Base-by-base conservation (phyloP, 108 stramenopile species). In the Skeletonema potamos region DNA sequence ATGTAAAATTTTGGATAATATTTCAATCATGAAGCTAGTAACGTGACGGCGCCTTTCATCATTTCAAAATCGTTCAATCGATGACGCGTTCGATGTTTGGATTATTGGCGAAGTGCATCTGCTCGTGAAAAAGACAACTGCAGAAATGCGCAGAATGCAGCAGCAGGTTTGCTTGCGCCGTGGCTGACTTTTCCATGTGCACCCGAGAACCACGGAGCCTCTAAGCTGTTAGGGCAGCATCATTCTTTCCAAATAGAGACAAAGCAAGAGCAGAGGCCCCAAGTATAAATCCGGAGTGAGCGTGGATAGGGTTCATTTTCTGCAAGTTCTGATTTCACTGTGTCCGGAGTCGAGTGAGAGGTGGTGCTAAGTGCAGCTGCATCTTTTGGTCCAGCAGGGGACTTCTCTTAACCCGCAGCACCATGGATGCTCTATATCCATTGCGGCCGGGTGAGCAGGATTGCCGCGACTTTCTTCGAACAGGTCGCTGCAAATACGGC, bases 401-500 rank as follows among this genome's bases (percentile, higher is more conserved):
- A 22, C 48, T 51, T 51, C n/a, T 51, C 48, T 22, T 22, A 22
- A n/a, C 48, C 22, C 48, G 7, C 18, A 20, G 22, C 22, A 51
- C 48, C 64, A 82, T 78, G 78, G 55, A 55, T 41, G 18, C 76
- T 11, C 57, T 58, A 2, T 85, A 80, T 72, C 85, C 87, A 28
- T 77, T 85, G 48, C 82, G 86, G 20, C 82, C 84, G 17, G 86
- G 84, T 26, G 84, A 85, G 75, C 68, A 73, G 10, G 92, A 96
- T 54, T 95, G 96, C 63, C 86, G 94, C 43, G 93, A 95, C 71
- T 96, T 77, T 58, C 89, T 96, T 20, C 86, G 93, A 41, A 94
- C 96, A 3, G 95, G 95, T 39, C 76, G 95, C 55, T 94, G 92
- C 83, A 96, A 94, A 68, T 96, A 96, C 51, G 96, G 93, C 15